Percentiles rank a stretch among this genome's conserved stretches.
Conservation (phyloP, 176 grass and related monocot genomes). For the Oryza glumipatula region DNA sequence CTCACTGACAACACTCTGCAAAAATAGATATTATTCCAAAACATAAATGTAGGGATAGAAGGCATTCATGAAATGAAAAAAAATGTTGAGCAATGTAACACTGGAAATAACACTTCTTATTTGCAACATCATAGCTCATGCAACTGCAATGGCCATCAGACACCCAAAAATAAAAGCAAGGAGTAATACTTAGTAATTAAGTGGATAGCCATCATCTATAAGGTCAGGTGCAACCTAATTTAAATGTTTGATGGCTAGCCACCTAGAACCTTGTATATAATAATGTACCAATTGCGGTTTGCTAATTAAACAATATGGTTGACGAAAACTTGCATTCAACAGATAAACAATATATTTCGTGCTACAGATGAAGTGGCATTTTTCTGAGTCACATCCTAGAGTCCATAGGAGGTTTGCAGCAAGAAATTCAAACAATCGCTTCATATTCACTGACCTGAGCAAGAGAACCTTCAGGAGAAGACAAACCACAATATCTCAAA, state of each 20-base stretch:
- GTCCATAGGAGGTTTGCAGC: background rate
- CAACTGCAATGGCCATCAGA: slow-evolving; percentile 4
- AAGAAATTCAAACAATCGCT: background rate
- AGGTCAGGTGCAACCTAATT: background rate
- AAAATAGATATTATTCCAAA: slow-evolving; percentile 28
- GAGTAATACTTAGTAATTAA: background rate
- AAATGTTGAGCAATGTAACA: background rate
- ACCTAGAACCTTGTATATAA: slow-evolving; percentile 12
- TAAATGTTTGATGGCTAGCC: slow-evolving; percentile 5
- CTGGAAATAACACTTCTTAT: slow-evolving; percentile 26
- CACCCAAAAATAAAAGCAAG: slow-evolving; percentile 1
- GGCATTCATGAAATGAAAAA: background rate
- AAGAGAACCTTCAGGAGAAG: slow-evolving; percentile 92
- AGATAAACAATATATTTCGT: background rate
- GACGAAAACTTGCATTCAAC: background rate
- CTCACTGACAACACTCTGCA: slow-evolving; percentile 65
- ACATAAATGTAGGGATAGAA: slow-evolving; percentile 12
- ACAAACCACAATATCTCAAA: slow-evolving; percentile 90
- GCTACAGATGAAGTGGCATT: background rate
- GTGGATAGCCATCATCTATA: background rate
- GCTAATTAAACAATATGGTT: background rate
- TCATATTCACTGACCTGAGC: slow-evolving; percentile 63
- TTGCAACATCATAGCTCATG: slow-evolving; percentile 11
- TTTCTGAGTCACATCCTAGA: background rate
- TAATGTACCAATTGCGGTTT: slow-evolving; percentile 22